Evolutionary conservation across 1,284 basidiomycete species (phyloP).

Genomic region (Marasmius tenuissimus): DNA sequence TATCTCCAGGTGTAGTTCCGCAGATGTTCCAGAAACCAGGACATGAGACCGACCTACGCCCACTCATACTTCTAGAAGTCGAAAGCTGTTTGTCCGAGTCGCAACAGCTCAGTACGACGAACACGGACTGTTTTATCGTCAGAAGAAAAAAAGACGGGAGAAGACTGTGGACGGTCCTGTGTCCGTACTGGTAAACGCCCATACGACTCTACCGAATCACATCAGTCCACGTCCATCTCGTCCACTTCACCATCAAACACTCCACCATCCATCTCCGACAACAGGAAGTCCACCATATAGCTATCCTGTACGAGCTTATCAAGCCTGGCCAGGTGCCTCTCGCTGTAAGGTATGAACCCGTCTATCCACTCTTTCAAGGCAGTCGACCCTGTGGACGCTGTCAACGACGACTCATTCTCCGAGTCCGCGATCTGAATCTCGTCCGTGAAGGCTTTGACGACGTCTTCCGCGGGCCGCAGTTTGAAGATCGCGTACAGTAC

Average conservation of each 20-base stretch:
- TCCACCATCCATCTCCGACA: conserved; percentile 90
- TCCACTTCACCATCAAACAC: conserved; percentile 48
- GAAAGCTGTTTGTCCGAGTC: too few species aligned
- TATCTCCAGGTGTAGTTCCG: too few species aligned
- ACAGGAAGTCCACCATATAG: conserved; percentile 89
- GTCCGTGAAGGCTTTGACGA: conserved; percentile 69
- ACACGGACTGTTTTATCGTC: too few species aligned
- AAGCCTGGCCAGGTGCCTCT: conserved; percentile 85
- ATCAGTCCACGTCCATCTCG: conserved; percentile 46
- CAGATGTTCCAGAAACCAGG: too few species aligned
- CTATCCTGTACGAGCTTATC: conserved; percentile 91
- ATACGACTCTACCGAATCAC: background rate
- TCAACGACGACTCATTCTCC: conserved; percentile 17
- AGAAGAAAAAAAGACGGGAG: too few species aligned
- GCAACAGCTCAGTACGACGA: too few species aligned
- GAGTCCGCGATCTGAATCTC: conserved; percentile 35
- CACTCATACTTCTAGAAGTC: too few species aligned
- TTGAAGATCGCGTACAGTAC: conserved; percentile 85
- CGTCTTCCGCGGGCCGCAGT: conserved; percentile 68
- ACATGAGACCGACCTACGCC: too few species aligned
- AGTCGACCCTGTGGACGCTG: conserved; percentile 30
- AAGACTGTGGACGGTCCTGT: too few species aligned
- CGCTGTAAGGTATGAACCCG: conserved; percentile 89
- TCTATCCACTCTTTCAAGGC: conserved; percentile 79
- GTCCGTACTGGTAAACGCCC: too few species aligned